These are phyloP conservation scores for Aspergillus ustus DNA, from an alignment of 2,329 filamentous ascomycete genomes.

Conservation along the genomic window DNA sequence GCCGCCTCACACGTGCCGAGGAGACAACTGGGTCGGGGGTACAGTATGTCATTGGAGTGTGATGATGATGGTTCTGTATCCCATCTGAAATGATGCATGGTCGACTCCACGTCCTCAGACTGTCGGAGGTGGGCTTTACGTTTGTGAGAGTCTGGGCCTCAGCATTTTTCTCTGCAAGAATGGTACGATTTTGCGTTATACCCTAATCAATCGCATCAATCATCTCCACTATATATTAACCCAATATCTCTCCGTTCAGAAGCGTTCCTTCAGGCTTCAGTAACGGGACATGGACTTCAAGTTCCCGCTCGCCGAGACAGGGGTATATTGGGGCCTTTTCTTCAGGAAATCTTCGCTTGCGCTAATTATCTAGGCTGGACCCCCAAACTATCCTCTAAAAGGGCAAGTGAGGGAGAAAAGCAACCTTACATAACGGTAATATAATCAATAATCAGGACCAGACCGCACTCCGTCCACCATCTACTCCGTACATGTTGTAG, in stretches of 20 bases:
- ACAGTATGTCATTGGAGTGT: neutral
- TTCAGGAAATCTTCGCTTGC: neutral
- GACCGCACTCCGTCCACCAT: too few relatives aligned
- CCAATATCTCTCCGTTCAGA: neutral
- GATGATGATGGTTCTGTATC: neutral
- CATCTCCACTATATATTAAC: neutral
- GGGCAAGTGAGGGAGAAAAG: neutral
- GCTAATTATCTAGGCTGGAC: neutral
- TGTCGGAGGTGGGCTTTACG: too few relatives aligned
- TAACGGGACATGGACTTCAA: neutral
- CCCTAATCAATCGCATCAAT: constrained; percentile 9
- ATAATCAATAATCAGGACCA: too few relatives aligned
- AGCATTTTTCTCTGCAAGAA: neutral
- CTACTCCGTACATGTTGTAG: neutral
- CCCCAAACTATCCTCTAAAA: neutral
- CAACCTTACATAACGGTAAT: neutral
- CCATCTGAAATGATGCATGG: neutral
- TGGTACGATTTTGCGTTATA: neutral
- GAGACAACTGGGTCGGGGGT: neutral
- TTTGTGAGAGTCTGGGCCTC: neutral
- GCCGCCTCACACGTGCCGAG: neutral
- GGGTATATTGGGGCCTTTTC: neutral
- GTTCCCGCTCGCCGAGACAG: neutral
- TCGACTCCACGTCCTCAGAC: too few relatives aligned
- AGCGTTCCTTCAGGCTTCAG: neutral